Conservation (phyloP, 768 basidiomycete species). For the Pleurotus tuber-regium region DNA sequence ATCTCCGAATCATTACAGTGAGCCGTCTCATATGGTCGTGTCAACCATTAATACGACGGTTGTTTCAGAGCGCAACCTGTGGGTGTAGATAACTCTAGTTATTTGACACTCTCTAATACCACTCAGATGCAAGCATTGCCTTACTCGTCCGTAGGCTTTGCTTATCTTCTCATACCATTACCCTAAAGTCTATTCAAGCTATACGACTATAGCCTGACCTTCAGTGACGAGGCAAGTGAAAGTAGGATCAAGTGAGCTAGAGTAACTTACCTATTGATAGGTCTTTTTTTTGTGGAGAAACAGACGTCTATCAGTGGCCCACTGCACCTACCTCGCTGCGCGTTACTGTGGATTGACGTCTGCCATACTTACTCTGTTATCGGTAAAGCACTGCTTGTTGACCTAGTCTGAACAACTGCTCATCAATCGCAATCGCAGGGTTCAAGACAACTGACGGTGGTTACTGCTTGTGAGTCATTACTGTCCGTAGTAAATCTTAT, state of each 20-base stretch:
- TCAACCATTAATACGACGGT: not conserved
- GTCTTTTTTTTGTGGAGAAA: not conserved
- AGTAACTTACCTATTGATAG: not conserved
- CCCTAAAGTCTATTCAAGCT: not conserved
- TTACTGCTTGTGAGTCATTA: not conserved
- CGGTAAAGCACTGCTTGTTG: not conserved
- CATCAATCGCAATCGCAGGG: too few species aligned
- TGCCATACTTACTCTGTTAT: not conserved
- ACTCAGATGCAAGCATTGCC: not conserved
- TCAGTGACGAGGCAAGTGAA: not conserved
- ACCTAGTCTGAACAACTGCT: not conserved
- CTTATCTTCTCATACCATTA: not conserved
- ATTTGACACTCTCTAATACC: not conserved
- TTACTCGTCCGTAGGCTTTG: not conserved
- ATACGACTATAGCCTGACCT: conserved; percentile 4
- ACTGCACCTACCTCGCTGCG: not conserved
- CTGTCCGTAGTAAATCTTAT: not conserved
- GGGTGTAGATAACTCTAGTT: not conserved
- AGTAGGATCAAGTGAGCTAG: not conserved
- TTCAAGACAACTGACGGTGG: not conserved
- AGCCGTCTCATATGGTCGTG: not conserved
- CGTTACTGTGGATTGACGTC: not conserved
- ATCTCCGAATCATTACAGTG: not conserved
- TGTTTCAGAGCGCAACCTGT: not conserved
- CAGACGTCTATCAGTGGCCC: not conserved